Evolutionary conservation across 208 protist genomes (phyloP), one percentile per base, ranked within the genome.

Genomic region (Porcisia hertigi): DNA sequence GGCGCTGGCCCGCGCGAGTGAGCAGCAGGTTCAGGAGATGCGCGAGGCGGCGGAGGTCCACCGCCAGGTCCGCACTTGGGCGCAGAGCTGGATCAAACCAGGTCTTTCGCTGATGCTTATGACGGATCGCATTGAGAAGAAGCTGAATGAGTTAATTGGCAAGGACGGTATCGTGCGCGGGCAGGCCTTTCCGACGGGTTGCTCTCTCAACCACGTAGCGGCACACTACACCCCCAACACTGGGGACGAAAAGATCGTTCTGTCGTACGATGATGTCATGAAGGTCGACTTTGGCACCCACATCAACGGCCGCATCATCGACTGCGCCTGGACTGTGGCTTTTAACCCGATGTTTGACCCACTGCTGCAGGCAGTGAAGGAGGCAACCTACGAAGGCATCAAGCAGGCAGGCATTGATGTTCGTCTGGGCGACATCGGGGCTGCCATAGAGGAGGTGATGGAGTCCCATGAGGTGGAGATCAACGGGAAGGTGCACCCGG

Each of bases 251-350:
- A 96, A 98, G 63, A 94, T 94, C 0, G 90, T 99, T 16, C 76
- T 99, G 52, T 77, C 85, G 11, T 92, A 98, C 64, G 91, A 98
- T 75, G 99, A 99, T 79, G 98, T 99, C 23, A 92, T 99, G 82
- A 99, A 99, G 85, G 95, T 99, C 39, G 99, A 99, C 84, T 99
- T 99, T 88, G 99, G 99, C 25, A 98, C 97, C 30, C 99, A 99
- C 65, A 87, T 99, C 71, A 99, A 99, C 77, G 97, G 98, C 25
- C 88, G 89, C 64, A 99, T 99, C 77, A 98, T 99, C 75, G 99
- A 99, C 88, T 98, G 91, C 77, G 99, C 99, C 14, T 99, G 96
- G 80, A 99, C 98, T 0, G 90, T 99, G 12, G 89, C 91, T 65
- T 99, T 99, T 82, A 96, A 99, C 76, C 96, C 94, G 16, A 86